These are phyloP conservation scores for Dunaliella primolecta DNA, from an alignment of 139 green algal species.

Conservation along the genomic window DNA sequence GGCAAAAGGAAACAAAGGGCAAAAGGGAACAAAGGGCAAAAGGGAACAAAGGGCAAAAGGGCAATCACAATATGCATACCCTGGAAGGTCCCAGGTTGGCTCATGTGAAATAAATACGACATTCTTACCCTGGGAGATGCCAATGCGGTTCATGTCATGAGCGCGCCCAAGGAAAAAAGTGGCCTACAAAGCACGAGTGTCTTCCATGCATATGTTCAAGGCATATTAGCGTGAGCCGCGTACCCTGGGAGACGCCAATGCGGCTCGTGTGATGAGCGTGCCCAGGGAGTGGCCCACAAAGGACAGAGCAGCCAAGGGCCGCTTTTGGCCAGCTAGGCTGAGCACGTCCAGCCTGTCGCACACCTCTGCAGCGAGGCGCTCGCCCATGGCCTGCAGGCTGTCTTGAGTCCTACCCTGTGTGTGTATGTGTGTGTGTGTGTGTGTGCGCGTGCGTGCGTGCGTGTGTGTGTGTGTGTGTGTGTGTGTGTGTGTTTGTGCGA, in stretches of 20 bases:
- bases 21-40: no score
- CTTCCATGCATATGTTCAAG: neutral
- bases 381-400: neutral
- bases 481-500: neutral
- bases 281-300: conserved; percentile 66
- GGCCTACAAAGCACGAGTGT: no score
- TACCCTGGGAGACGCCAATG: conserved; percentile 38
- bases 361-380: conserved; percentile 26
- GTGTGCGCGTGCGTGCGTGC: neutral
- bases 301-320: conserved; percentile 24
- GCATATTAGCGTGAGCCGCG: neutral
- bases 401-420: conserved; percentile 8
- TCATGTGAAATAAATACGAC: no score
- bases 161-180: no score
- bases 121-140: no score
- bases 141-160: no score
- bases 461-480: neutral
- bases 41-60: no score
- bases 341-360: neutral
- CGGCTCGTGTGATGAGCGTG: conserved; percentile 52
- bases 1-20: no score
- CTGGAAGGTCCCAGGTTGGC: no score
- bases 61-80: no score
- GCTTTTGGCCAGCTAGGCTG: neutral
- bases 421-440: neutral